Evolutionary conservation across 768 basidiomycete species (phyloP).

Genomic region (Hypholoma fasciculare): DNA sequence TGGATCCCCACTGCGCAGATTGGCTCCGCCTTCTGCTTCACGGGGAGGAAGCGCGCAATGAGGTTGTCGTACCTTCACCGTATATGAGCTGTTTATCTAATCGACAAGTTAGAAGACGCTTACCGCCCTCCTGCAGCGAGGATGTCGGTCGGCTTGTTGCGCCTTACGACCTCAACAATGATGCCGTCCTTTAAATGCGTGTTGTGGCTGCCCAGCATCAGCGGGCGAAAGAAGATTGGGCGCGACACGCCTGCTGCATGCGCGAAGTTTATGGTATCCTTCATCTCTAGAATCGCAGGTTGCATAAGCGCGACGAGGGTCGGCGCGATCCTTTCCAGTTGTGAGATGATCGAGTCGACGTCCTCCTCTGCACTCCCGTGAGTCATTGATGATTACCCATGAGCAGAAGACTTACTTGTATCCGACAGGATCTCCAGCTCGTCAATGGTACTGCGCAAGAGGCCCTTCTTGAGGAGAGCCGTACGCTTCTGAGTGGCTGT

Average conservation of each 20-base stretch:
- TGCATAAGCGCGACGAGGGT: conserved; percentile 47
- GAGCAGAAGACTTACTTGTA: conserved; percentile 39
- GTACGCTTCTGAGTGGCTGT: conserved; percentile 69
- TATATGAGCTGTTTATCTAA: neutral
- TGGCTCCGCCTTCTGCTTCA: conserved; percentile 51
- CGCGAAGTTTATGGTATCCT: conserved; percentile 60
- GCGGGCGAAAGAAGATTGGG: conserved; percentile 67
- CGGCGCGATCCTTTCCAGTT: conserved; percentile 63
- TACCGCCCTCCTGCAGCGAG: conserved; percentile 84
- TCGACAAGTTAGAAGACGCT: conserved; percentile 13
- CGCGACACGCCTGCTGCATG: conserved; percentile 60
- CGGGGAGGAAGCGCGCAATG: conserved; percentile 58
- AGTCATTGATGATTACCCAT: too few species aligned
- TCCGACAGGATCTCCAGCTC: conserved; percentile 74
- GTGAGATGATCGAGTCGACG: conserved; percentile 53
- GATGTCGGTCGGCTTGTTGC: conserved; percentile 64
- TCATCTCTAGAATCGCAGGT: conserved; percentile 60
- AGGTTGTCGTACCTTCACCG: conserved; percentile 67
- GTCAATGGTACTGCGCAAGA: conserved; percentile 66
- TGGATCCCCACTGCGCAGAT: conserved; percentile 74
- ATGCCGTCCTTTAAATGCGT: conserved; percentile 72
- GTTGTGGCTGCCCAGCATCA: conserved; percentile 71
- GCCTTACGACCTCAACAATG: conserved; percentile 71
- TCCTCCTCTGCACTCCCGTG: conserved; percentile 49
- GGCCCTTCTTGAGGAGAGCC: conserved; percentile 65